Percentiles rank a stretch among this genome's conserved stretches.
These are phyloP conservation scores for Trypanosoma avium DNA, from an alignment of 208 protist species.

Conservation along the genomic window DNA sequence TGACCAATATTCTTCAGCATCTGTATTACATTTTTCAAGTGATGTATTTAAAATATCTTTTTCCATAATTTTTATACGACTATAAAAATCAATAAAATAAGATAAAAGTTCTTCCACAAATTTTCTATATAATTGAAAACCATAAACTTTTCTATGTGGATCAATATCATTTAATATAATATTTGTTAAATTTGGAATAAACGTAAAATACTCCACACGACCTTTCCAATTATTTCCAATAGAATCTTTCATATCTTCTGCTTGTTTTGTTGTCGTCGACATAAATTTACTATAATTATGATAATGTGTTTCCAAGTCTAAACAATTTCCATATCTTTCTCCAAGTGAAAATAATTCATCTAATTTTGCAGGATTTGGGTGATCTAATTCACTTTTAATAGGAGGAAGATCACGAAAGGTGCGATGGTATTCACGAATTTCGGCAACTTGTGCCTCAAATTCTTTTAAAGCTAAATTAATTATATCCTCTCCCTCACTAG, in stretches of 20 bases:
- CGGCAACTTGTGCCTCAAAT: constrained; percentile 75
- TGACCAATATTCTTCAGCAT: constrained; percentile 74
- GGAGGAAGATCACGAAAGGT: constrained; percentile 70
- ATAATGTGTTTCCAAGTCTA: constrained; percentile 81
- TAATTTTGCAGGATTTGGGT: constrained; percentile 50
- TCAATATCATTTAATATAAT: constrained; percentile 55
- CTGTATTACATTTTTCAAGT: constrained; percentile 46
- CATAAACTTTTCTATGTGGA: constrained; percentile 66
- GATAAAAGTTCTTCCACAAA: constrained; percentile 52
- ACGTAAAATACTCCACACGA: constrained; percentile 71
- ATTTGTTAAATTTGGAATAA: constrained; percentile 46
- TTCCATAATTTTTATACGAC: constrained; percentile 53
- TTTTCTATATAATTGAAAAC: constrained; percentile 56
- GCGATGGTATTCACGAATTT: constrained; percentile 84
- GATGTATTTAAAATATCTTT: constrained; percentile 38
- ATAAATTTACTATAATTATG: constrained; percentile 74
- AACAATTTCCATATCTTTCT: constrained; percentile 69
- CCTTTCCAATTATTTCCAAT: constrained; percentile 39
- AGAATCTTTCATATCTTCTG: constrained; percentile 15
- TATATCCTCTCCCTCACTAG: constrained; percentile 45
- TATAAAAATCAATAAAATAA: constrained; percentile 71
- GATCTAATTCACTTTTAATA: constrained; percentile 42
- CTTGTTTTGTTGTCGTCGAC: constrained; percentile 51
- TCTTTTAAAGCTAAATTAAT: constrained; percentile 53
- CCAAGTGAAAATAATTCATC: constrained; percentile 52